phyloP scores from a whole-genome alignment of 352 stramenopile genomes.

The Globisporangium iwayamae region DNA sequence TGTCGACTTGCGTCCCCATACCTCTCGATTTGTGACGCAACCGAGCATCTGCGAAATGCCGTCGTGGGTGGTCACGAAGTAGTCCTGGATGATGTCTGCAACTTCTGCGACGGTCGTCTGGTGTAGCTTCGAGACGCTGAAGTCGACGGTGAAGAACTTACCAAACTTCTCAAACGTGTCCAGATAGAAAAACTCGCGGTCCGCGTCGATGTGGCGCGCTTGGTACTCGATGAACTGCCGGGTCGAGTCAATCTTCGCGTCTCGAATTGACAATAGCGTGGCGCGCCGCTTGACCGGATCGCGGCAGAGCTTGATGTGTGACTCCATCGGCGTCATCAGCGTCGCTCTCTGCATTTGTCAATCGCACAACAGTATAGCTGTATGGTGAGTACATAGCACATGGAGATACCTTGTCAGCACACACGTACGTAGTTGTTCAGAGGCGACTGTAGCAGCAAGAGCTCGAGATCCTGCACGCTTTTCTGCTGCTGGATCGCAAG shows the following conservation, averaged over 20 bases:
- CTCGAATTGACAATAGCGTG: conserved; percentile 42
- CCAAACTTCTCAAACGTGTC: conserved; percentile 65
- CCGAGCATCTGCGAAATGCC: conserved; percentile 50
- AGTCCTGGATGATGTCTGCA: conserved; percentile 47
- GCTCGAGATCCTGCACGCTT: conserved; percentile 37
- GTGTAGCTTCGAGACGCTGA: conserved; percentile 50
- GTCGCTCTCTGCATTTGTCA: conserved; percentile 36
- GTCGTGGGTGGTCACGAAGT: conserved; percentile 53
- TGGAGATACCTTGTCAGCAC: neutral
- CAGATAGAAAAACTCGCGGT: conserved; percentile 60
- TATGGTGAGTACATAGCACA: neutral
- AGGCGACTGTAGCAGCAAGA: conserved; percentile 37
- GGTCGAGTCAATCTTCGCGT: conserved; percentile 45
- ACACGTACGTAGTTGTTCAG: conserved; percentile 56
- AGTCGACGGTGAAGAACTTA: conserved; percentile 70
- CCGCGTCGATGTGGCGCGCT: conserved; percentile 43
- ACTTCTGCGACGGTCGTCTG: conserved; percentile 43
- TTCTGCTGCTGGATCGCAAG: conserved; percentile 36
- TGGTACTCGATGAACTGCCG: conserved; percentile 43
- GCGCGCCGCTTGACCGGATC: conserved; percentile 34
- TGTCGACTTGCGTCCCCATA: conserved; percentile 10
- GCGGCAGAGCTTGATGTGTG: conserved; percentile 45
- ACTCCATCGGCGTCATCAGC: conserved; percentile 70
- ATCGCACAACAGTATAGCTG: neutral
- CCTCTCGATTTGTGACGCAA: conserved; percentile 54